Percentiles rank a stretch among this genome's conserved stretches.
These are phyloP conservation scores for Ascochyta fabae DNA, from an alignment of 2,329 filamentous ascomycete species.

Conservation along the genomic window DNA sequence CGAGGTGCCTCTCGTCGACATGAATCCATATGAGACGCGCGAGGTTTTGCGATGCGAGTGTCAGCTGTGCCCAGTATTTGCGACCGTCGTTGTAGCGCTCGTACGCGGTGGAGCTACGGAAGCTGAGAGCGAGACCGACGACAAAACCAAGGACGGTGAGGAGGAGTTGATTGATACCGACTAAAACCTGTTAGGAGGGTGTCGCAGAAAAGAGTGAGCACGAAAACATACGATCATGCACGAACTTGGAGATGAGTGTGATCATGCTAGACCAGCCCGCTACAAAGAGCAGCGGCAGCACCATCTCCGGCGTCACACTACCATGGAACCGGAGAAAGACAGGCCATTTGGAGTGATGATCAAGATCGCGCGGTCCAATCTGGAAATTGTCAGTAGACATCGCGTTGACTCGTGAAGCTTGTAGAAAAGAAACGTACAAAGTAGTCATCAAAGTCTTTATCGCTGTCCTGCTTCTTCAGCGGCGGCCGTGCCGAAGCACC, in stretches of 20 bases:
- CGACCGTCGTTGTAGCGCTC: conserved; percentile 67
- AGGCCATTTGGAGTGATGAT: conserved; percentile 77
- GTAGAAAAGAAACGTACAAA: conserved; percentile 53
- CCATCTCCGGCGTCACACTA: conserved; percentile 74
- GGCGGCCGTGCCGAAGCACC: conserved; percentile 9
- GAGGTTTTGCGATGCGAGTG: conserved; percentile 63
- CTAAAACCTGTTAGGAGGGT: conserved; percentile 28
- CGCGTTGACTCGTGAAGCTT: conserved; percentile 19
- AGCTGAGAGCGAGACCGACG: conserved; percentile 75
- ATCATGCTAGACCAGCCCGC: conserved; percentile 71
- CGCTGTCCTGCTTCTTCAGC: conserved; percentile 32
- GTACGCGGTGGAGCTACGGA: conserved; percentile 77
- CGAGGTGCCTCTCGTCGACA: conserved; percentile 61
- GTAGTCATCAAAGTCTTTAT: conserved; percentile 61
- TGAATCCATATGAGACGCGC: conserved; percentile 89
- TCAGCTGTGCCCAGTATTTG: conserved; percentile 67
- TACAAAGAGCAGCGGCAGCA: conserved; percentile 70
- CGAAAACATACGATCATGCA: conserved; percentile 40
- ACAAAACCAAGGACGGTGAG: conserved; percentile 82
- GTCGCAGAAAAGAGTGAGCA: neutral
- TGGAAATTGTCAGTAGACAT: conserved; percentile 20
- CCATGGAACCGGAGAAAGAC: conserved; percentile 76
- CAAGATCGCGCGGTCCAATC: conserved; percentile 69
- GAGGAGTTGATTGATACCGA: conserved; percentile 69
- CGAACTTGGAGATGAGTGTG: conserved; percentile 56